A percentile compares a stretch with the other conserved stretches of the same genome.
phyloP scores from a whole-genome alignment of 306 rosid species.

The Astragalus membranaceus region DNA sequence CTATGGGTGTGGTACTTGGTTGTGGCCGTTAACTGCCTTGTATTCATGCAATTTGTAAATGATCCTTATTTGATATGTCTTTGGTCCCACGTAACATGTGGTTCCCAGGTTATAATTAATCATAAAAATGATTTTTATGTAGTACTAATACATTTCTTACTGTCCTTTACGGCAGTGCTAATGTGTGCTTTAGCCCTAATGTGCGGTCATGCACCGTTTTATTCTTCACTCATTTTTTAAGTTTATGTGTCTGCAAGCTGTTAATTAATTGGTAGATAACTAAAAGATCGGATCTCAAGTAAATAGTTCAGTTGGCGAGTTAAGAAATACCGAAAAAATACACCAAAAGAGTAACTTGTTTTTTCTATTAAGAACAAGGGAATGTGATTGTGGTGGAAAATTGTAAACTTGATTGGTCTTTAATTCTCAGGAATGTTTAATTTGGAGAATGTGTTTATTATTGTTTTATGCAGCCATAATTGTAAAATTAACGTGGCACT shows the following conservation, averaged over 20 bases:
- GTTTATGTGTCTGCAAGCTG: no score
- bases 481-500: background rate
- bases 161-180: background rate
- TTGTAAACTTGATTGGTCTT: background rate
- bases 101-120: conserved; percentile 13
- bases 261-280: no score
- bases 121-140: background rate
- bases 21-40: conserved; percentile 17
- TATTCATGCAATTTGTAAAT: conserved; percentile 18
- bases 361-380: background rate
- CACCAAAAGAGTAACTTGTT: no score
- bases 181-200: background rate
- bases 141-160: background rate
- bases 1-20: conserved; percentile 8
- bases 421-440: background rate
- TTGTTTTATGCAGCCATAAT: background rate
- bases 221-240: no score
- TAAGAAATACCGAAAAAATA: no score
- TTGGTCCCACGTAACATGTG: conserved; percentile 36
- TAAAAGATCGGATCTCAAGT: no score
- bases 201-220: background rate
- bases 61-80: conserved; percentile 22
- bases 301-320: no score
- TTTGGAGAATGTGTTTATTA: no score
- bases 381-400: background rate